Conservation (phyloP, 1,284 basidiomycete genomes). For the Paramarasmius palmivorus region DNA sequence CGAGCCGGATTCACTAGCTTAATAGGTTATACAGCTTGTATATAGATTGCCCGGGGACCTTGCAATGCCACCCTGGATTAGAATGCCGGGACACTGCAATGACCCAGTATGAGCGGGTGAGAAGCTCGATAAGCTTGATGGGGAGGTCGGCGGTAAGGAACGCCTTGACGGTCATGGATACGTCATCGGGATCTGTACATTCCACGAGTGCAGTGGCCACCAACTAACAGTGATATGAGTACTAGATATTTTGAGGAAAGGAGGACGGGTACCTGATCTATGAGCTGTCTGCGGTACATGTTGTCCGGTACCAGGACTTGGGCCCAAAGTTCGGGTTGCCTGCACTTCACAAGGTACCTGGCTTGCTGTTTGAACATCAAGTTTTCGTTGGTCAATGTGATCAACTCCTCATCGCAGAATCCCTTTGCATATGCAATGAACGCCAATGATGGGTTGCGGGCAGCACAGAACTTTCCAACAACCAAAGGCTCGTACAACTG, state of each 20-base stretch:
- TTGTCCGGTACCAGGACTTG: slow-evolving; percentile 93
- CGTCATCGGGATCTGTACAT: slow-evolving; percentile 97
- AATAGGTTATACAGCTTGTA: too few species aligned
- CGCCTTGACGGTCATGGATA: slow-evolving; percentile 97
- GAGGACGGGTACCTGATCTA: slow-evolving; percentile 77
- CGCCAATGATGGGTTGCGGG: slow-evolving; percentile 96
- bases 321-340: slow-evolving; percentile 94
- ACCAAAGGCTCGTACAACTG: slow-evolving; percentile 94
- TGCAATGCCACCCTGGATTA: too few species aligned
- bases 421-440: slow-evolving; percentile 99
- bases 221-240: slow-evolving; percentile 54
- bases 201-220: slow-evolving; percentile 95
- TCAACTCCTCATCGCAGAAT: slow-evolving; percentile 98
- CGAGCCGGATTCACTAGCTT: too few species aligned
- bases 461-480: slow-evolving; percentile 99
- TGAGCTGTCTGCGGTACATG: slow-evolving; percentile 89
- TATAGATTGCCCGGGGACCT: too few species aligned
- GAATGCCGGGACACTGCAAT: too few species aligned
- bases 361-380: slow-evolving; percentile 99
- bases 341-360: slow-evolving; percentile 95
- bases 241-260: background rate
- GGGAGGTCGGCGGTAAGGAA: slow-evolving; percentile 98
- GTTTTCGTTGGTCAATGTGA: slow-evolving; percentile 98
- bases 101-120: too few species aligned
- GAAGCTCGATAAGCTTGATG: slow-evolving; percentile 94